These are phyloP conservation scores for Fusarium buxicola DNA, from an alignment of 2,329 filamentous ascomycete genomes.

Conservation along the genomic window DNA sequence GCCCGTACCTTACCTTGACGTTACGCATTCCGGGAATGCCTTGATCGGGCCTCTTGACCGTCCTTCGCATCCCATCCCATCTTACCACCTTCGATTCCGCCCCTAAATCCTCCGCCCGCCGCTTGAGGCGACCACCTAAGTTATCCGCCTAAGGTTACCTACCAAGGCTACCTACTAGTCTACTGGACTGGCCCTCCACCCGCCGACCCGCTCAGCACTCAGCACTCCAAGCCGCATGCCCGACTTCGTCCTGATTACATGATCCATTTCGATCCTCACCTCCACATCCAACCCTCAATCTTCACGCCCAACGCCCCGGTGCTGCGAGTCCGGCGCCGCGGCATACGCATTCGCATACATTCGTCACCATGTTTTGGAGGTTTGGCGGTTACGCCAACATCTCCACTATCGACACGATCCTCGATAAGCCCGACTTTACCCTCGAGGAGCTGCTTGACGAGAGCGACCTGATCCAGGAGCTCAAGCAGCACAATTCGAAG, in stretches of 20 bases:
- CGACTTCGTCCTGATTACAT: slow-evolving; percentile 44
- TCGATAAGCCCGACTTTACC: slow-evolving; percentile 95
- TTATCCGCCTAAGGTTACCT: background rate
- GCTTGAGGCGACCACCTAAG: too few relatives aligned
- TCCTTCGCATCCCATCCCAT: slow-evolving; percentile 3
- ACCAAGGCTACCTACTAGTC: slow-evolving; percentile 1
- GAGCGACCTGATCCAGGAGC: slow-evolving; percentile 94
- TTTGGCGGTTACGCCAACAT: slow-evolving; percentile 99
- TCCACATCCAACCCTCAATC: slow-evolving; percentile 29
- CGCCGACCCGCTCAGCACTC: slow-evolving; percentile 33
- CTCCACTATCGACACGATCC: slow-evolving; percentile 94
- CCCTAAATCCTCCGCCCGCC: slow-evolving; percentile 6
- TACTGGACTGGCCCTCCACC: slow-evolving; percentile 27
- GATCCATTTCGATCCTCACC: slow-evolving; percentile 43
- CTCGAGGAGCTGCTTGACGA: slow-evolving; percentile 97
- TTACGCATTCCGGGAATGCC: slow-evolving; percentile 36
- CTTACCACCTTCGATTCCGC: slow-evolving; percentile 5
- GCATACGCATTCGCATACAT: too few relatives aligned
- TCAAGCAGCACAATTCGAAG: slow-evolving; percentile 98
- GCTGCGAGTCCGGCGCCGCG: slow-evolving; percentile 51
- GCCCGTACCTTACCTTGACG: background rate
- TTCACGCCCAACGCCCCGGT: slow-evolving; percentile 44
- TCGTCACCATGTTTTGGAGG: slow-evolving; percentile 95
- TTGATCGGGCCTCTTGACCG: slow-evolving; percentile 1
- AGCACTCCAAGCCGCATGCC: slow-evolving; percentile 17